Base-by-base conservation (phyloP, 108 stramenopile species). In the Ochromonas danica region DNA sequence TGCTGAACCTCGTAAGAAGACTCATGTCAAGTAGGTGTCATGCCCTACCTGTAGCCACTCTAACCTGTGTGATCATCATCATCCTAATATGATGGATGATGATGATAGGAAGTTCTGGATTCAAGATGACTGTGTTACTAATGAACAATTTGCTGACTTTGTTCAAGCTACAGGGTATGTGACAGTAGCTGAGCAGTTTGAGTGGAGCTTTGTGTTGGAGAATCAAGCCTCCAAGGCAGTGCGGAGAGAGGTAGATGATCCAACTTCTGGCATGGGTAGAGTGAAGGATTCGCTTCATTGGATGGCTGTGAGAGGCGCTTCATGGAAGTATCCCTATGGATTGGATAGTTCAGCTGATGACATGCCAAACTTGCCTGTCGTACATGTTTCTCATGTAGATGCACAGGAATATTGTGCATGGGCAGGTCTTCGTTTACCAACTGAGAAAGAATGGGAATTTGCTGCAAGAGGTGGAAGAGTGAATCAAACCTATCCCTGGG, bases 121-220 rank as follows among this genome's bases (percentile, higher is more conserved):
- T 38, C 83, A 85, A 36, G 40, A 78, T 33, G 79, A 84, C 31
- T 39, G 62, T 27, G 81, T 83, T 39, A 85, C 85, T 22, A 85
- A 81, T 78, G 65, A 79, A 17, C 83, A 84, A 67, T 85, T 85
- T 70, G 65, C 51, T 1, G 78, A 80, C 22, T 85, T 85, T 42
- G 81, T 85, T 42, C 17, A 78, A 63, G 78, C 74, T 0, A 84
- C 86, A n/a, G 80, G 82, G 43, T 94, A 95, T 78, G 88, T 92
- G 62, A 95, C 96, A 0, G 96, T 95, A 82, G 94, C 96, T 0
- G 94, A 97, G 86, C 89, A 94, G 79, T 97, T 87, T 82, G 93
- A 92, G 30, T 97, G 96, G 96, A 87, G 86, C 40, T 97, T 97
- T 84, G 94, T 94, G 30, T 87, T 97, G 63, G 88, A 87, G 60